Percentiles rank a stretch among this genome's conserved stretches.
These are phyloP conservation scores for Vicia sativa DNA, from an alignment of 306 rosid species.

Conservation along the genomic window DNA sequence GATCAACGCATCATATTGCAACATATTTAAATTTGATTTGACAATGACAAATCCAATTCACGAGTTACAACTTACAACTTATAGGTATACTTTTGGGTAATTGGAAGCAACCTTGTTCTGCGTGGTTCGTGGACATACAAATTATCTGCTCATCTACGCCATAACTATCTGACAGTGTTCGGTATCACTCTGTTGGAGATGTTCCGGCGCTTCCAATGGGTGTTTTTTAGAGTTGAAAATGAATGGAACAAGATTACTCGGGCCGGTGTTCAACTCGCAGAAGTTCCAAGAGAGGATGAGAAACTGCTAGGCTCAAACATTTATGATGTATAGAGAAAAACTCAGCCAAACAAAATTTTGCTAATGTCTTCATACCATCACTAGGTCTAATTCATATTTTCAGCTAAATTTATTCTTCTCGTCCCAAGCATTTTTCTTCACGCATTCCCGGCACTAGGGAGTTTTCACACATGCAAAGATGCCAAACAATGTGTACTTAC, in stretches of 20 bases:
- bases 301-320: slow-evolving; percentile 60
- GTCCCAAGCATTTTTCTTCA: slow-evolving; percentile 35
- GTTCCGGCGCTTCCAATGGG: slow-evolving; percentile 92
- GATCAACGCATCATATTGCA: background rate
- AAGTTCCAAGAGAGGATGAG: slow-evolving; percentile 68
- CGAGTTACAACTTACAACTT: slow-evolving; percentile 33
- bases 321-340: slow-evolving; percentile 63
- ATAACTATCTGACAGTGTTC: slow-evolving; percentile 88
- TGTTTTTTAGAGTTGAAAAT: slow-evolving; percentile 90
- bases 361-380: slow-evolving; percentile 30
- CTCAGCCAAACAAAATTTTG: slow-evolving; percentile 43
- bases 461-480: slow-evolving; percentile 36
- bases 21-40: slow-evolving; percentile 11
- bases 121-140: slow-evolving; percentile 97
- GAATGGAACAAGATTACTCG: slow-evolving; percentile 84
- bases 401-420: slow-evolving; percentile 30
- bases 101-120: slow-evolving; percentile 82
- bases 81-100: slow-evolving; percentile 81
- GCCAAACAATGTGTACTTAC: slow-evolving; percentile 4
- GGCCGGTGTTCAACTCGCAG: slow-evolving; percentile 68
- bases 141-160: slow-evolving; percentile 94
- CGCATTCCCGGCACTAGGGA: slow-evolving; percentile 28
- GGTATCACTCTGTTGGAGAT: slow-evolving; percentile 78
- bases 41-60: slow-evolving; percentile 28
- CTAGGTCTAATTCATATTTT: slow-evolving; percentile 36